Evolutionary conservation across 441 rosid genomes (phyloP), one percentile per base, ranked within the genome.

Genomic region (Viola pubescens): DNA sequence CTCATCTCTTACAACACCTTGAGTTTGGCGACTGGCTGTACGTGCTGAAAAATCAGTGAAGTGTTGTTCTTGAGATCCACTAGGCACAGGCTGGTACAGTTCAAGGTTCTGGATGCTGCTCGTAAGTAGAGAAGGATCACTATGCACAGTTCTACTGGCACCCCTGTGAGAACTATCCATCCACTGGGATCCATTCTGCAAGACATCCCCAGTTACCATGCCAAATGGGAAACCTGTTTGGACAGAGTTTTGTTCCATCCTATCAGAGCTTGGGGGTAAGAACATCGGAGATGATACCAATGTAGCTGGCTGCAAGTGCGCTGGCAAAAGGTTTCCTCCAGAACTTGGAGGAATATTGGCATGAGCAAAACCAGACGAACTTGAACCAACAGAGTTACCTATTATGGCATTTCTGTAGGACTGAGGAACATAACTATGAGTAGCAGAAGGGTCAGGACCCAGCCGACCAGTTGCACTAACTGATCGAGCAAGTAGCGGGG

Each of bases 401-500:
- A 88, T 71, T 61, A 86, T 90, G 60, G 96, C 94, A 62, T 88
- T 83, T 66, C 89, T 79, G 62, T 88, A 88, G 39, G 95, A 87
- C 66, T 74, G 86, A 58, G 98, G 94, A 62, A 69, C 76, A 76
- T 58, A 81, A 65, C 83, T 71, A 53, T 71, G 91, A 61, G 66
- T 70, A 45, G 79, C 73, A 14, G 80, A 69, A 34, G 86, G 64
- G 6, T 89, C 96, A 38, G 87, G 85, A 58, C 85, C 88, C 41
- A 94, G 66, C 50, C 89, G 84, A 19, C 96, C 95, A 58, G 88
- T 79, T 69, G 96, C 92, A 81, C 95, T 90, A 43, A 80, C 82
- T 16, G 96, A 88, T 38, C 94, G 91, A 38, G 92, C 72, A 59
- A 90, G 89, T 37, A 64, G 65, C 34, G 94, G 83, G 9, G 83